A percentile compares a stretch with the other conserved stretches of the same genome.
Evolutionary conservation across 371 early-diverging fungal genomes (phyloP).

Genomic region (Rhizopus stolonifer): DNA sequence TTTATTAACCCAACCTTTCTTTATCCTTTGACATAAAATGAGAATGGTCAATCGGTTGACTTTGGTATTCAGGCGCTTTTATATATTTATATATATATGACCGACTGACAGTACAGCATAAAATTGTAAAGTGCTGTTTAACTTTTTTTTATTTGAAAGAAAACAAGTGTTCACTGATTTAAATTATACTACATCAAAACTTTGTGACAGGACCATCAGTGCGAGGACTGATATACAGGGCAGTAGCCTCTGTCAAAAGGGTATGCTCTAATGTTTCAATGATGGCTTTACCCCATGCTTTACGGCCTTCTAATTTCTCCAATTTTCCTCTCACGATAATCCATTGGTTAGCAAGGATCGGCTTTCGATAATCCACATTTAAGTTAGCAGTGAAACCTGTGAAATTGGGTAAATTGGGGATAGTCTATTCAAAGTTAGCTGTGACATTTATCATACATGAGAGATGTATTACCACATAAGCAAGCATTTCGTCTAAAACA

Average conservation of each 20-base stretch:
- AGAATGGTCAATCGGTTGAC: too few relatives aligned
- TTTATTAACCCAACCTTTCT: too few relatives aligned
- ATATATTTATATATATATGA: too few relatives aligned
- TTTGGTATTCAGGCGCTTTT: too few relatives aligned
- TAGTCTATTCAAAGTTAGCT: slow-evolving; percentile 30
- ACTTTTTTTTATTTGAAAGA: not conserved
- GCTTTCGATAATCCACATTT: slow-evolving; percentile 70
- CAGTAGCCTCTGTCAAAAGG: slow-evolving; percentile 63
- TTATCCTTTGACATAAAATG: too few relatives aligned
- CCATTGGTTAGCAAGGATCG: slow-evolving; percentile 68
- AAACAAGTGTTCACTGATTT: too few relatives aligned
- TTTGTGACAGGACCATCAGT: slow-evolving; percentile 26
- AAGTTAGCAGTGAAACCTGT: slow-evolving; percentile 78
- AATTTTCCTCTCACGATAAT: slow-evolving; percentile 65
- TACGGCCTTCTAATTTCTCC: slow-evolving; percentile 66
- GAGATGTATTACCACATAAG: slow-evolving; percentile 42
- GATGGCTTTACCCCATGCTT: slow-evolving; percentile 65
- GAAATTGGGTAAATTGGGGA: slow-evolving; percentile 61
- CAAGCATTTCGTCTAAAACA: slow-evolving; percentile 63
- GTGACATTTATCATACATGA: not conserved
- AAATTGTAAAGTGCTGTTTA: too few relatives aligned
- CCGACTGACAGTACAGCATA: too few relatives aligned
- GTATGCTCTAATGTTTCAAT: slow-evolving; percentile 56
- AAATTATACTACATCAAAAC: slow-evolving; percentile 12
- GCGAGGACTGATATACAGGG: slow-evolving; percentile 67